Evolutionary conservation across 805 yeast species (phyloP), one percentile per base, ranked within the genome.

Genomic region (Candida maltosa): DNA sequence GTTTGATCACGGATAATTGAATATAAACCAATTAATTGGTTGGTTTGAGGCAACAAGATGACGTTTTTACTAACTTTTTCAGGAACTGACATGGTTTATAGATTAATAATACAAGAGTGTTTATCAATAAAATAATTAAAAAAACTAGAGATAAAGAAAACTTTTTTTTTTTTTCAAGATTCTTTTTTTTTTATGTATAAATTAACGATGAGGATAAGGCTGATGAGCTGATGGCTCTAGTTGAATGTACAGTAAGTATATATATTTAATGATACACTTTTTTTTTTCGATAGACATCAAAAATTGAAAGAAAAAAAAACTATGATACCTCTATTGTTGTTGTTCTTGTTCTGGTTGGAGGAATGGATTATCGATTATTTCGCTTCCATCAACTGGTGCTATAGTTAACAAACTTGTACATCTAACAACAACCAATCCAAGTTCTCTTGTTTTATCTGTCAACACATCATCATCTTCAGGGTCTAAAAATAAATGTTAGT

Each of bases 11-110:
- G 81, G 52, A 93, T 88, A 52, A 89, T 88, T 55, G 96, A 83
- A 69, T 84, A 91, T 37, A 93, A 69, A 18, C 96, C 94, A 32
- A 75, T 65, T 46, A 93, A 69, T 63, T 93, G 99, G 67, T 88
- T 87, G 25, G 96, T 87, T 60, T 86, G 96, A 35, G 85, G 85
- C 29, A 91, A 73, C 14, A 85, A 57, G 29, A 78, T 65, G 26
- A 87, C 91, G 66, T 84, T 83, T 31, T 56, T 52, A 39, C 45
- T 44, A 32, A 49, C 44, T 48, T 57, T 57, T 12, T 32, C 28
- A 10, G 44, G 29, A 12, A 25, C 22, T 14, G 44, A 29, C 44
- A 40, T 40, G 27, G 4, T 16, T 6, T n/a, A n/a, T n/a, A n/a
- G n/a, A n/a, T n/a, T 5, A 9, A n/a, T n/a, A n/a, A n/a, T n/a